Percentiles rank a stretch among this genome's conserved stretches.
Conservation (phyloP, 306 rosid species). For the Malus asiatica region DNA sequence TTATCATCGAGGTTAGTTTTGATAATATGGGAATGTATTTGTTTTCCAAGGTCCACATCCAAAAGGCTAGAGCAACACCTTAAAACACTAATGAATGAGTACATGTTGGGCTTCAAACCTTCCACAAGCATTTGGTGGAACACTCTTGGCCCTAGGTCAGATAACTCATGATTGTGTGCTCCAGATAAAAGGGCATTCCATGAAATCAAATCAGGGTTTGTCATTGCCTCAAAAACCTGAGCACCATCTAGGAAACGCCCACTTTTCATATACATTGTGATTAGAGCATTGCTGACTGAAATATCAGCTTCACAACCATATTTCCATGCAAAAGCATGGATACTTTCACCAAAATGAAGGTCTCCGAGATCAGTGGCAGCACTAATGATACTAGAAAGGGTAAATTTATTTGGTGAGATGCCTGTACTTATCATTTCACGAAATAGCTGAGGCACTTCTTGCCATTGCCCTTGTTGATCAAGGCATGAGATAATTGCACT, state of each 20-base stretch:
- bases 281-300: slow-evolving; percentile 20
- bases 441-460: slow-evolving; percentile 23
- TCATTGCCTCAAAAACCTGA: slow-evolving; percentile 21
- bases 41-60: slow-evolving; percentile 25
- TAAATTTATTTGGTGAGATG: slow-evolving; percentile 21
- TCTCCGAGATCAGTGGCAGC: slow-evolving; percentile 22
- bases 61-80: slow-evolving; percentile 25
- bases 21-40: slow-evolving; percentile 24
- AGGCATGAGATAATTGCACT: slow-evolving; percentile 34
- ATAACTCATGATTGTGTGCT: slow-evolving; percentile 3
- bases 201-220: slow-evolving; percentile 29
- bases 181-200: slow-evolving; percentile 30
- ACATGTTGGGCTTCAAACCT: slow-evolving; percentile 21
- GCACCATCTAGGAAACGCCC: slow-evolving; percentile 17
- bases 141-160: slow-evolving; percentile 5
- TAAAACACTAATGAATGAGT: slow-evolving; percentile 25
- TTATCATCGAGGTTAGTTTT: slow-evolving; percentile 18
- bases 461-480: slow-evolving; percentile 28
- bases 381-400: slow-evolving; percentile 18
- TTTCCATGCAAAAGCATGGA: slow-evolving; percentile 27
- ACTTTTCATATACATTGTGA: slow-evolving; percentile 26
- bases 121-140: slow-evolving; percentile 15
- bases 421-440: slow-evolving; percentile 17
- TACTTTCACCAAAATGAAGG: slow-evolving; percentile 19
- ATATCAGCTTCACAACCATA: slow-evolving; percentile 22